Evolutionary conservation across 306 rosid genomes (phyloP).

Genomic region (Quercus berberidifolia): DNA sequence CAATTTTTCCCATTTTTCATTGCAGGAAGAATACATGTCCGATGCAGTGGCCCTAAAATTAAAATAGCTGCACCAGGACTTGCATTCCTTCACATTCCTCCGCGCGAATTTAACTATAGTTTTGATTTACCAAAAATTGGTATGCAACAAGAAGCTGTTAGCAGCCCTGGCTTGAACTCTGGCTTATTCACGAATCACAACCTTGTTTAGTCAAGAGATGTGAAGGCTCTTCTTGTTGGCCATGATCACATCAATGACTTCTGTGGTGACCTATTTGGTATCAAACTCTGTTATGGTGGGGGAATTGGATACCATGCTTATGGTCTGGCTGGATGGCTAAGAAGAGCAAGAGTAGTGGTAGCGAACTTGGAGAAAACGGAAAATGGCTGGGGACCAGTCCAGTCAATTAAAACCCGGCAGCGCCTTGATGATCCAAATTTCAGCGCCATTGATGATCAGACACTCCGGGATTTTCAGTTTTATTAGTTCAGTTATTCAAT

Average conservation of each 20-base stretch:
- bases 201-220: slow-evolving; percentile 84
- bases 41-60: slow-evolving; percentile 55
- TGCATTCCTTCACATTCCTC: slow-evolving; percentile 83
- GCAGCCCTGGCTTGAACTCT: slow-evolving; percentile 68
- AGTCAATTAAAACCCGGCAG: slow-evolving; percentile 82
- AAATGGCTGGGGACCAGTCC: slow-evolving; percentile 64
- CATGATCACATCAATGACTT: slow-evolving; percentile 93
- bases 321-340: slow-evolving; percentile 86
- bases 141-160: slow-evolving; percentile 38
- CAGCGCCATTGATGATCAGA: slow-evolving; percentile 51
- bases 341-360: slow-evolving; percentile 83
- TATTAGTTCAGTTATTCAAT: too few relatives aligned
- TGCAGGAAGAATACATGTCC: slow-evolving; percentile 58
- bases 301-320: slow-evolving; percentile 96
- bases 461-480: slow-evolving; percentile 37
- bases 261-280: slow-evolving; percentile 64
- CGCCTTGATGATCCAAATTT: slow-evolving; percentile 73
- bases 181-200: slow-evolving; percentile 62
- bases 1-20: not conserved
- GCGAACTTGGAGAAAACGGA: slow-evolving; percentile 62
- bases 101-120: slow-evolving; percentile 56
- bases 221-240: slow-evolving; percentile 78
- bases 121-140: slow-evolving; percentile 59
- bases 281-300: slow-evolving; percentile 80
- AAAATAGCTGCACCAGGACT: slow-evolving; percentile 68